Evolutionary conservation across 805 yeast species (phyloP).

Genomic region (Starmerella floricola): DNA sequence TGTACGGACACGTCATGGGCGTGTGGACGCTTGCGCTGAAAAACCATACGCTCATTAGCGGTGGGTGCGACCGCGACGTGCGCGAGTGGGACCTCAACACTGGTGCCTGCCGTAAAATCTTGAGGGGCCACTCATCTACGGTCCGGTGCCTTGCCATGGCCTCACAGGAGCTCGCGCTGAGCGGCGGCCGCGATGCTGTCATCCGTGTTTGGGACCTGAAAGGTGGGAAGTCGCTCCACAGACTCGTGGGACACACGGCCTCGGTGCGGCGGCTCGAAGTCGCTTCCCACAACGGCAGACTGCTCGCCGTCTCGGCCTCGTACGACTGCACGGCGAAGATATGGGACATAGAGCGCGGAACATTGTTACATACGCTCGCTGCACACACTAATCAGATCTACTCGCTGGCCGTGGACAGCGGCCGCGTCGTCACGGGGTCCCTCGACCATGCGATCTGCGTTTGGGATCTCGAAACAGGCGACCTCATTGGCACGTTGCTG

Average conservation of each 20-base stretch:
- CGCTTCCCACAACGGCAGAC: constrained; percentile 33
- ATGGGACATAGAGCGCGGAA: constrained; percentile 87
- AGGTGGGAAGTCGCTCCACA: constrained; percentile 69
- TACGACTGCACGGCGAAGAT: constrained; percentile 79
- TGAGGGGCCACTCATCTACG: constrained; percentile 88
- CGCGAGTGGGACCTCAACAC: constrained; percentile 88
- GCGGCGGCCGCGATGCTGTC: constrained; percentile 86
- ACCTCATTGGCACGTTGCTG: constrained; percentile 56
- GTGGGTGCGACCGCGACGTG: constrained; percentile 93
- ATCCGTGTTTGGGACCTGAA: constrained; percentile 92
- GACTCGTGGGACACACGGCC: constrained; percentile 56
- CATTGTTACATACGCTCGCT: constrained; percentile 73
- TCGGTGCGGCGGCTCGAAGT: constrained; percentile 58
- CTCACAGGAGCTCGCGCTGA: constrained; percentile 61
- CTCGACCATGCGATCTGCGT: constrained; percentile 88
- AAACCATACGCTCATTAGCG: constrained; percentile 82
- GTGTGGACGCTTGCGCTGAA: constrained; percentile 93
- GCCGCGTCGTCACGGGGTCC: constrained; percentile 81
- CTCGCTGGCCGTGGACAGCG: constrained; percentile 81
- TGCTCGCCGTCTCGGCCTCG: constrained; percentile 67
- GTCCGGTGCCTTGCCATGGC: constrained; percentile 76
- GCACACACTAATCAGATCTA: constrained; percentile 86
- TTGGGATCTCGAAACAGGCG: constrained; percentile 88
- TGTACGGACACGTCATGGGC: constrained; percentile 95
- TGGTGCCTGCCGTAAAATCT: constrained; percentile 74